Percentiles rank a stretch among this genome's conserved stretches.
Evolutionary conservation across 306 rosid species (phyloP).

Genomic region (Carpinus fangiana): DNA sequence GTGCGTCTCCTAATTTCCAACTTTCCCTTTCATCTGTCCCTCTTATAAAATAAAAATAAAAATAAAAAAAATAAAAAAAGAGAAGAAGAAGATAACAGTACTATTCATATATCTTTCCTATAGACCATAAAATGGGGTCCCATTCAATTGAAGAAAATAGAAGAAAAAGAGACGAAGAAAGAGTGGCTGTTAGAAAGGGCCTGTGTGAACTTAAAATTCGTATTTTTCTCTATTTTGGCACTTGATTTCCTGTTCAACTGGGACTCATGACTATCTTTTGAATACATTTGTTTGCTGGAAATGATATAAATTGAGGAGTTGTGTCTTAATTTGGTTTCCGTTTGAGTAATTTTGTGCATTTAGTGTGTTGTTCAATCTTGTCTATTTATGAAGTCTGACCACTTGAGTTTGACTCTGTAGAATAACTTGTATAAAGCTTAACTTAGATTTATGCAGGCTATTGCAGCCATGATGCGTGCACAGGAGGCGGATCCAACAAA

Average conservation of each 20-base stretch:
- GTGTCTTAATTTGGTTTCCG: not conserved
- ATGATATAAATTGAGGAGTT: not conserved
- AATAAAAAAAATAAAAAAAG: no score
- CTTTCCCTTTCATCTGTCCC: not conserved
- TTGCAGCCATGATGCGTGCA: conserved; percentile 99
- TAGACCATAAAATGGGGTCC: no score
- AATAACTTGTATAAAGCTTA: conserved; percentile 21
- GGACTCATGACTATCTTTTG: conserved; percentile 1
- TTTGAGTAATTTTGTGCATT: not conserved
- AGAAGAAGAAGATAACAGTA: no score
- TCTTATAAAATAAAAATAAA: no score
- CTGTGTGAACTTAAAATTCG: not conserved
- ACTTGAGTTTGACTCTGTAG: conserved; percentile 9
- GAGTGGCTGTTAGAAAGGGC: no score
- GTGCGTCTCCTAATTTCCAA: not conserved
- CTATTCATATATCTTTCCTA: no score
- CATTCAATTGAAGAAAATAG: no score
- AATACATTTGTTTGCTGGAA: not conserved
- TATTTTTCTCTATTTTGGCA: not conserved
- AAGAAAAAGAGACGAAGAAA: no score
- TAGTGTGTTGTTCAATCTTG: not conserved
- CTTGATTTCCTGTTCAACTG: not conserved
- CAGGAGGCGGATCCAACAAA: conserved; percentile 94
- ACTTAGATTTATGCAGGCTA: conserved; percentile 60
- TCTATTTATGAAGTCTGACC: not conserved